Percentiles rank a stretch among this genome's conserved stretches.
phyloP scores from a whole-genome alignment of 2,329 filamentous ascomycete species.

The Apiospora hydei region DNA sequence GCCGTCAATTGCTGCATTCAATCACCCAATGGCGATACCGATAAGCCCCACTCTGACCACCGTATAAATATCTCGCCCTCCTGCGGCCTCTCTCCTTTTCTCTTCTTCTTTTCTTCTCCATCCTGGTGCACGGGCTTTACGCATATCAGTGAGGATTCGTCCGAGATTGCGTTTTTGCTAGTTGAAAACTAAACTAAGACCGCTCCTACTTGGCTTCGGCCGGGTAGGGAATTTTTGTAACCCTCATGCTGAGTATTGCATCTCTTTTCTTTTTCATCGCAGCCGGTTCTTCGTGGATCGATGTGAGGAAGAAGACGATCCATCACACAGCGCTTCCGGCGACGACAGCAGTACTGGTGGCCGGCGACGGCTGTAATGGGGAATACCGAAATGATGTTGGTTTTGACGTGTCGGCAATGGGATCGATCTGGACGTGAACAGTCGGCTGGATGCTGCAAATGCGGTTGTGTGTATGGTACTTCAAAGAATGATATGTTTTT shows the following conservation, averaged over 20 bases:
- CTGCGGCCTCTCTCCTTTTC: background rate
- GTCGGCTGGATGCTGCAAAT: background rate
- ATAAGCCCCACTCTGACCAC: background rate
- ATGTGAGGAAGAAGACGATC: conserved; percentile 57
- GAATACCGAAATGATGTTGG: background rate
- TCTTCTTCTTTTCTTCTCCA: conserved; percentile 54
- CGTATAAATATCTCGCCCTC: background rate
- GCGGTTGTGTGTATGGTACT: background rate
- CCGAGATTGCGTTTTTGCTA: conserved; percentile 89
- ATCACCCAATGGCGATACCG: background rate
- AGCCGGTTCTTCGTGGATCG: conserved; percentile 51
- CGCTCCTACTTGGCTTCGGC: conserved; percentile 74
- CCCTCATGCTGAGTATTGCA: conserved; percentile 44
- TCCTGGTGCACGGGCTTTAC: conserved; percentile 80
- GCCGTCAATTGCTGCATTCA: background rate
- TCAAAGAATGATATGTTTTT: background rate
- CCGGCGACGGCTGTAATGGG: background rate
- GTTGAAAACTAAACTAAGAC: conserved; percentile 88
- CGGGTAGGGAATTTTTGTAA: conserved; percentile 84
- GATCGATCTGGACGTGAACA: background rate
- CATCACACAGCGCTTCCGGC: background rate
- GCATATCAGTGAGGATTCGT: conserved; percentile 87
- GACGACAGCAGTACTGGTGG: background rate
- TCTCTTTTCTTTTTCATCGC: conserved; percentile 58
- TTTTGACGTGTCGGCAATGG: background rate